Conservation (phyloP, 345 rosid species). For the Carallia pectinifolia region DNA sequence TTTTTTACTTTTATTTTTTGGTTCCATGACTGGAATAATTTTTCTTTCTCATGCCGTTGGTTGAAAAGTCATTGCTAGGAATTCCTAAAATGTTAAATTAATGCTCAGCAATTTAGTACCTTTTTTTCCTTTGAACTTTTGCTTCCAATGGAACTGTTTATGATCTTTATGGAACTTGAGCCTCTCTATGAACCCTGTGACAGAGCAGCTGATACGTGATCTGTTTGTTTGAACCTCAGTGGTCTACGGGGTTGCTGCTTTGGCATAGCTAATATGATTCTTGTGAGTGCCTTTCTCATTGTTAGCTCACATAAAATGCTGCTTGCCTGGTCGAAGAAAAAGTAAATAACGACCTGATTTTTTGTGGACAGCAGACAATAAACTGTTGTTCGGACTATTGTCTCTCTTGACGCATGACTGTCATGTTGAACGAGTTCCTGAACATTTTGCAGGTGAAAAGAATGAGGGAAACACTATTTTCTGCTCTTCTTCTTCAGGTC, state of each 20-base stretch:
- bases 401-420: slow-evolving; percentile 11
- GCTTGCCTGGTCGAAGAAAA: neutral
- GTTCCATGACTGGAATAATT: neutral
- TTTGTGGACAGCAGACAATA: neutral
- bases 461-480: slow-evolving; percentile 89
- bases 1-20: neutral
- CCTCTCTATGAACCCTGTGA: slow-evolving; percentile 13
- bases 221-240: slow-evolving; percentile 51
- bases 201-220: slow-evolving; percentile 28
- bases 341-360: neutral
- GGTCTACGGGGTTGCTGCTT: slow-evolving; percentile 93
- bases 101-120: neutral
- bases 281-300: slow-evolving; percentile 56
- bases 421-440: slow-evolving; percentile 15
- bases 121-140: slow-evolving; percentile 1
- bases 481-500: slow-evolving; percentile 92
- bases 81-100: neutral
- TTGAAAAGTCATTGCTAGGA: neutral
- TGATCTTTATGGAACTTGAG: slow-evolving; percentile 15
- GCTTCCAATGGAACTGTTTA: slow-evolving; percentile 2
- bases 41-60: neutral
- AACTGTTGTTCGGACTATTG: neutral
- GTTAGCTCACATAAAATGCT: neutral
- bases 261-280: slow-evolving; percentile 96
- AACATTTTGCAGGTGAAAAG: slow-evolving; percentile 65